Conservation (phyloP, 1,284 basidiomycete genomes). For the Leccinum subfulvum region DNA sequence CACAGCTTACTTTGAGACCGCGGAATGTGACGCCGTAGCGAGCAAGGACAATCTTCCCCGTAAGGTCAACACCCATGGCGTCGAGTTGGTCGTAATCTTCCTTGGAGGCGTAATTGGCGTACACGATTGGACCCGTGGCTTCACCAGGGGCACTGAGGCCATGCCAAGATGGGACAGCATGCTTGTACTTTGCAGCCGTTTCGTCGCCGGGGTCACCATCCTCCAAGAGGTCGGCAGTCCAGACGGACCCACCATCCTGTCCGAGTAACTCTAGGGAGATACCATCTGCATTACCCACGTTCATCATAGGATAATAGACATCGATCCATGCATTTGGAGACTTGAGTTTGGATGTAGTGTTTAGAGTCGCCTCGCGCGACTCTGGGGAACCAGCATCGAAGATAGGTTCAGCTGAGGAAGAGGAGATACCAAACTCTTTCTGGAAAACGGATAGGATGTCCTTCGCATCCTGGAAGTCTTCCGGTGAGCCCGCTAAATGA, state of each 20-base stretch:
- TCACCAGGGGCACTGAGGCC: conserved; percentile 67
- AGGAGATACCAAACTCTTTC: conserved; percentile 52
- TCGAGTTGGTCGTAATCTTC: conserved; percentile 73
- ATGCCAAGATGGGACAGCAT: conserved; percentile 66
- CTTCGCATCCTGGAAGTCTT: conserved; percentile 66
- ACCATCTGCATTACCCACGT: conserved; percentile 60
- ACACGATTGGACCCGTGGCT: conserved; percentile 69
- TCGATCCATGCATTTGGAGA: conserved; percentile 75
- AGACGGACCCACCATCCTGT: conserved; percentile 54
- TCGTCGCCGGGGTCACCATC: conserved; percentile 62
- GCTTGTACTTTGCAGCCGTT: conserved; percentile 59
- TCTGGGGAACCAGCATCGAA: conserved; percentile 63
- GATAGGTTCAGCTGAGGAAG: conserved; percentile 48
- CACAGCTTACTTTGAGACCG: conserved; percentile 67
- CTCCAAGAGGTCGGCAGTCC: conserved; percentile 71
- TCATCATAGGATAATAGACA: conserved; percentile 80
- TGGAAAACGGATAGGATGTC: conserved; percentile 64
- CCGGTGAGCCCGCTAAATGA: conserved; percentile 67
- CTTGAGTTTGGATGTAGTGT: conserved; percentile 42
- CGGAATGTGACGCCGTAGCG: conserved; percentile 84
- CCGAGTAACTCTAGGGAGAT: conserved; percentile 61
- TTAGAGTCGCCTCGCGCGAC: conserved; percentile 64
- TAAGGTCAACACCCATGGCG: conserved; percentile 66
- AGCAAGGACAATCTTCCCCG: conserved; percentile 79
- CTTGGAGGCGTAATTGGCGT: conserved; percentile 80